Percentiles rank a stretch among this genome's conserved stretches.
Evolutionary conservation across 306 rosid species (phyloP).

Genomic region (Sechiopsis laciniata): DNA sequence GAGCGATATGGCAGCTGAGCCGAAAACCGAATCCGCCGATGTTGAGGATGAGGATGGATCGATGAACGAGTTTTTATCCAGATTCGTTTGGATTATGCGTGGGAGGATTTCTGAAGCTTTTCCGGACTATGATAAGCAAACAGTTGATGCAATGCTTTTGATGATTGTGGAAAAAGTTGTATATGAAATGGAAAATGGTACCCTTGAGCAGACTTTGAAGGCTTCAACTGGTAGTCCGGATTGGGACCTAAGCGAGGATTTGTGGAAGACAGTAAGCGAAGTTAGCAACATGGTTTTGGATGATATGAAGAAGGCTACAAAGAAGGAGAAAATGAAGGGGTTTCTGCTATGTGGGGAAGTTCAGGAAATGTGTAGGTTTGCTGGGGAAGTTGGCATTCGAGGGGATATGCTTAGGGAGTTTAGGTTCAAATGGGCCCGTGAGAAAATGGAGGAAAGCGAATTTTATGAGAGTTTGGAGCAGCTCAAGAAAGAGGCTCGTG

Average conservation of each 20-base stretch:
- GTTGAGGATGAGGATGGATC: conserved; percentile 37
- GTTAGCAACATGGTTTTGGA: conserved; percentile 72
- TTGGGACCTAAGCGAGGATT: conserved; percentile 70
- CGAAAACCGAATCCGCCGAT: conserved; percentile 17
- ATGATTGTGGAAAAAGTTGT: conserved; percentile 52
- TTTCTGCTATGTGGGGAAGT: conserved; percentile 68
- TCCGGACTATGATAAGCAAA: conserved; percentile 46
- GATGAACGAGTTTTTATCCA: conserved; percentile 61
- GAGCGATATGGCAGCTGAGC: conserved; percentile 24
- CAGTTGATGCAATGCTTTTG: conserved; percentile 57
- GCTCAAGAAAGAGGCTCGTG: conserved; percentile 34
- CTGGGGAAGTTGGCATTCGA: conserved; percentile 74
- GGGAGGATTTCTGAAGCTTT: conserved; percentile 42
- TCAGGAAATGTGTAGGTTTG: conserved; percentile 82
- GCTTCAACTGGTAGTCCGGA: conserved; percentile 19
- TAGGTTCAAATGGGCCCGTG: conserved; percentile 88
- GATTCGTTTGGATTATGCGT: conserved; percentile 74
- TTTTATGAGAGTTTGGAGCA: conserved; percentile 59
- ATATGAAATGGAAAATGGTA: conserved; percentile 55
- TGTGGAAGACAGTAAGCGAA: conserved; percentile 90
- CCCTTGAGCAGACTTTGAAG: conserved; percentile 28
- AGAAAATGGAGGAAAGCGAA: conserved; percentile 79
- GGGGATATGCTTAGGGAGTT: conserved; percentile 83
- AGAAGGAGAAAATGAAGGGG: conserved; percentile 74
- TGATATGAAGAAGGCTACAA: conserved; percentile 64